Conservation (phyloP, 305 asterid genomes). For the Fraxinus sp. region DNA sequence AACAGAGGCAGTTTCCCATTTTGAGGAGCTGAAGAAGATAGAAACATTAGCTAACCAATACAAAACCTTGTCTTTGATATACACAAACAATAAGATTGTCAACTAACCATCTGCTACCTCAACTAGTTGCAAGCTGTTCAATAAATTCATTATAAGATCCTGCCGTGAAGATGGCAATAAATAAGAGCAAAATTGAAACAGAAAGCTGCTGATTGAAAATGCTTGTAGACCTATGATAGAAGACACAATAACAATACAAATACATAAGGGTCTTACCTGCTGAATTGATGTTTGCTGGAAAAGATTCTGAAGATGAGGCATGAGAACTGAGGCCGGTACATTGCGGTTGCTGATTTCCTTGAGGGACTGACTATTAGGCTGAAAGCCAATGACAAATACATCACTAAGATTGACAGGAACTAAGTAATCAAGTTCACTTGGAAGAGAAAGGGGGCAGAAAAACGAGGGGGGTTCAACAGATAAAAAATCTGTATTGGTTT, state of each 20-base stretch:
- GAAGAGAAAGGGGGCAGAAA: background rate
- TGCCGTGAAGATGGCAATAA: slow-evolving; percentile 35
- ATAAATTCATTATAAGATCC: slow-evolving; percentile 83
- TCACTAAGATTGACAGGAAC: slow-evolving; percentile 1
- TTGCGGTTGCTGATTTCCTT: slow-evolving; percentile 63
- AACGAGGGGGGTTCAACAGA: slow-evolving; percentile 3
- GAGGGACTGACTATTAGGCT: slow-evolving; percentile 63
- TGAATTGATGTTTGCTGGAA: slow-evolving; percentile 93
- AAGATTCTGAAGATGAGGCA: slow-evolving; percentile 97
- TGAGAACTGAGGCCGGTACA: slow-evolving; percentile 68
- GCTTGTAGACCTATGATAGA: slow-evolving; percentile 10
- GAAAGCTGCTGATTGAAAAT: background rate
- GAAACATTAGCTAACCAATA: slow-evolving; percentile 26
- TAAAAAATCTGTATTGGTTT: slow-evolving; percentile 14
- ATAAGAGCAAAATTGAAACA: slow-evolving; percentile 14
- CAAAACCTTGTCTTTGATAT: slow-evolving; percentile 4
- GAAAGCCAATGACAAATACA: slow-evolving; percentile 36
- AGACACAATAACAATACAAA: background rate
- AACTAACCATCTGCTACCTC: slow-evolving; percentile 78
- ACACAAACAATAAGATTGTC: slow-evolving; percentile 16
- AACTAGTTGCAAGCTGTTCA: slow-evolving; percentile 74
- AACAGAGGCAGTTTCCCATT: slow-evolving; percentile 77
- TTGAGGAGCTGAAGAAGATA: slow-evolving; percentile 64
- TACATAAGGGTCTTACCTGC: slow-evolving; percentile 51
- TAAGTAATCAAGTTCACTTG: slow-evolving; percentile 13